Base-by-base conservation (phyloP, 1,139 yeast species). In the Geotrichum restrictum region DNA sequence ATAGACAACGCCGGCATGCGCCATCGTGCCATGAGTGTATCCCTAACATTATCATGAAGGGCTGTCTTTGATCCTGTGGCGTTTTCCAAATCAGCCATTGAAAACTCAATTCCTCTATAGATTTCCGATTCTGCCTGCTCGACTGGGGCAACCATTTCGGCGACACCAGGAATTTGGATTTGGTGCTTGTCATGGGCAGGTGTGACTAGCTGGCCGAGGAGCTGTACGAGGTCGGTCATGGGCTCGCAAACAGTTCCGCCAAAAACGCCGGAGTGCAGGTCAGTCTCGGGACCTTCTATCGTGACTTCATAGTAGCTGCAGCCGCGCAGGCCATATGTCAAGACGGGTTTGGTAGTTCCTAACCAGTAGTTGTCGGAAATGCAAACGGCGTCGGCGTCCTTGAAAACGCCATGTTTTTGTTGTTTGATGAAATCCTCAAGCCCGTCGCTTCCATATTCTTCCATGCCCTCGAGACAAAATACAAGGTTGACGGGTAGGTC, bases 241-340 rank as follows among this genome's bases (percentile, higher is more conserved):
- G 99, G 99, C 74, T 93, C 99, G 60, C 95, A 95, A 60, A 93
- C 83, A 59, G 89, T 83, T 65, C 99, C 99, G 61, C 99, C 99
- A 69, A 93, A 93, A 55, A 93, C 81, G 67, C 99, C 99, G 52
- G 96, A 86, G 73, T 93, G 99, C 72, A 94, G 79, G 70, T 94
- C 99, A 5, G 98, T 97, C 46, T 85, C 89, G 36, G 99, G 98
- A 18, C 98, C 99, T 55, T 79, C 79, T 58, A 93, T 74, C 34
- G 78, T 72, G 61, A 91, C 73, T 70, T 88, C 88, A 73, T 93
- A 94, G 76, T 94, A 94, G 73, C 86, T 87, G 66, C 93, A 88
- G 58, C 99, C 99, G 72, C 99, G 84, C 64, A 93, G 82, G 48
- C 99, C 99, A 71, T 94, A 94, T 39, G 99, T 94, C 67, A 94